Conservation (phyloP, 768 basidiomycete genomes). For the Pulveroboletus sp. region DNA sequence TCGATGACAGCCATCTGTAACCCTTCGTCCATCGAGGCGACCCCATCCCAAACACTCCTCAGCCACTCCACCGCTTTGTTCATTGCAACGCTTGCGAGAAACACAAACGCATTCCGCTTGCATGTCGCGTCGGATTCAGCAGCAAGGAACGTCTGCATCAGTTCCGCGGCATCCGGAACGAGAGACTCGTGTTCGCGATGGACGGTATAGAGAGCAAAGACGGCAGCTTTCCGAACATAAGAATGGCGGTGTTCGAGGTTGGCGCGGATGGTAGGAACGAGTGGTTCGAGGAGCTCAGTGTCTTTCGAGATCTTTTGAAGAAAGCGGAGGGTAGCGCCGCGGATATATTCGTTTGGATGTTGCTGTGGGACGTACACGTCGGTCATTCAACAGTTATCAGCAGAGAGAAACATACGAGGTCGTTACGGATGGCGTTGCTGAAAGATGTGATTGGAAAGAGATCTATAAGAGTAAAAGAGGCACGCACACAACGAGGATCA, state of each 20-base stretch:
- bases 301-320: constrained; percentile 94
- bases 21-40: constrained; percentile 79
- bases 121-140: constrained; percentile 96
- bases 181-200: constrained; percentile 92
- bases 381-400: background rate
- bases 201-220: constrained; percentile 93
- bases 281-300: constrained; percentile 89
- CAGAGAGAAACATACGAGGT: constrained; percentile 59
- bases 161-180: constrained; percentile 93
- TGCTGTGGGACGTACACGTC: constrained; percentile 48
- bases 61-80: constrained; percentile 91
- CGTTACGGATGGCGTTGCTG: constrained; percentile 96
- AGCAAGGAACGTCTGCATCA: constrained; percentile 92
- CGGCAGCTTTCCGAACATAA: constrained; percentile 97
- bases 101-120: constrained; percentile 96
- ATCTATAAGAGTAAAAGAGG: constrained; percentile 1
- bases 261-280: constrained; percentile 87
- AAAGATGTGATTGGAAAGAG: constrained; percentile 8
- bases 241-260: constrained; percentile 97
- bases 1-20: constrained; percentile 97
- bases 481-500: constrained; percentile 96
- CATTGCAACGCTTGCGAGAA: constrained; percentile 82
- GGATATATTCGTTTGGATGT: constrained; percentile 99
- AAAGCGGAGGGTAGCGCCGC: constrained; percentile 94
- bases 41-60: constrained; percentile 76